These are phyloP conservation scores for Calonectria pseudoreteaudii DNA, from an alignment of 2,329 filamentous ascomycete genomes.

Conservation along the genomic window DNA sequence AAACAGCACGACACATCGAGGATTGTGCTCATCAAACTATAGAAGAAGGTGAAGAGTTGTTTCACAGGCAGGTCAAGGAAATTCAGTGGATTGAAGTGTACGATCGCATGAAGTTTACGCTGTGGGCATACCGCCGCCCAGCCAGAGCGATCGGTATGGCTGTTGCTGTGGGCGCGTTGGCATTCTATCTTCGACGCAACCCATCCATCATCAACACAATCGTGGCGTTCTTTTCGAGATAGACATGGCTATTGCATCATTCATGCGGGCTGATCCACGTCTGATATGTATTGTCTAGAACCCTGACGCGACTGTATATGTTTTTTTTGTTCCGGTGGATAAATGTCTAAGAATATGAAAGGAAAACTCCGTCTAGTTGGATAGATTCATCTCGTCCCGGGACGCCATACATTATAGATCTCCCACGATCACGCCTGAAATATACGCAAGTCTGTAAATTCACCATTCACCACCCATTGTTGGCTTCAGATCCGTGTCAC, in stretches of 20 bases:
- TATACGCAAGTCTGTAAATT: slow-evolving; percentile 18
- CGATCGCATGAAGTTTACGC: slow-evolving; percentile 45
- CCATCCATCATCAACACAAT: slow-evolving; percentile 46
- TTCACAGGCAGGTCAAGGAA: slow-evolving; percentile 78
- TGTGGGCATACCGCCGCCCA: slow-evolving; percentile 76
- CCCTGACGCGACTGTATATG: not conserved
- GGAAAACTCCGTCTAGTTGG: slow-evolving; percentile 22
- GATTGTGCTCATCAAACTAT: slow-evolving; percentile 67
- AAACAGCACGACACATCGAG: slow-evolving; percentile 75
- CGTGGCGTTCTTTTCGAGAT: slow-evolving; percentile 40
- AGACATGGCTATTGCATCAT: not conserved
- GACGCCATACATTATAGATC: slow-evolving; percentile 39
- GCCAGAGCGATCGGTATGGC: slow-evolving; percentile 72
- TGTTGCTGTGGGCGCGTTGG: slow-evolving; percentile 74
- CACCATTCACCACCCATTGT: not conserved
- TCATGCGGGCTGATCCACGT: not conserved
- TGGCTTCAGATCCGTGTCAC: not conserved
- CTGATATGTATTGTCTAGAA: slow-evolving; percentile 13
- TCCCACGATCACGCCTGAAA: slow-evolving; percentile 31
- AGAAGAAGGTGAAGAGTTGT: slow-evolving; percentile 74
- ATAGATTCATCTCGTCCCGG: slow-evolving; percentile 29
- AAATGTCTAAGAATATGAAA: not conserved
- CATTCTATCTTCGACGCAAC: slow-evolving; percentile 73
- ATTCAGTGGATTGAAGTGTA: slow-evolving; percentile 72
- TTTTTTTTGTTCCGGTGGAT: not conserved